These are phyloP conservation scores for Phytophthora fragariaefolia DNA, from an alignment of 352 stramenopile genomes.

Conservation along the genomic window DNA sequence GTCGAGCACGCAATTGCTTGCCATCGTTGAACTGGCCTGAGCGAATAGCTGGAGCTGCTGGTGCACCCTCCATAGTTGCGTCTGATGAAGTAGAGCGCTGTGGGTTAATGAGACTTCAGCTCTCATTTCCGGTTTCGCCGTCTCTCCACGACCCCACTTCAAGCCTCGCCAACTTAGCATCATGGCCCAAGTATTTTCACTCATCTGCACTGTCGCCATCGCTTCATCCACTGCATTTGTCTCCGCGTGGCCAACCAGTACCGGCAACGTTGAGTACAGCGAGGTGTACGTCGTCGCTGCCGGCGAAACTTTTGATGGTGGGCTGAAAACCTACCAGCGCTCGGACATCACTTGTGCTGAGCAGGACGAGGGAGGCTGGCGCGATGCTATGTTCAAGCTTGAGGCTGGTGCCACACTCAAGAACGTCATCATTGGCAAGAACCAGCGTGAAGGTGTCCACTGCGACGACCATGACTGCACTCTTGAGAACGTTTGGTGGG, in stretches of 20 bases:
- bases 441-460: conserved; percentile 45
- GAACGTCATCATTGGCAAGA: conserved; percentile 51
- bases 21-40: conserved; percentile 15
- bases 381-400: conserved; percentile 40
- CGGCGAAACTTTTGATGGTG: conserved; percentile 38
- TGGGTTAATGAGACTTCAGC: neutral
- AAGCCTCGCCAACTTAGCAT: conserved; percentile 1
- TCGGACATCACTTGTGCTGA: conserved; percentile 42
- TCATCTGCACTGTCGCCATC: conserved; percentile 11
- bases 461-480: conserved; percentile 43
- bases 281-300: conserved; percentile 40
- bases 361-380: conserved; percentile 35
- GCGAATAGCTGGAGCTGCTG: conserved; percentile 24
- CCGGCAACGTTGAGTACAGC: conserved; percentile 37
- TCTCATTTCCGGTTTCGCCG: conserved; percentile 31
- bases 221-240: conserved; percentile 12
- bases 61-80: neutral
- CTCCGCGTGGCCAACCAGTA: conserved; percentile 37
- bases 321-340: conserved; percentile 51
- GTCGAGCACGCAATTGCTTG: conserved; percentile 5
- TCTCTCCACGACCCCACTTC: conserved; percentile 9
- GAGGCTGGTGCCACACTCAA: conserved; percentile 46
- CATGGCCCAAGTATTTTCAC: conserved; percentile 36
- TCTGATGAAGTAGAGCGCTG: neutral
- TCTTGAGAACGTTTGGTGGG: conserved; percentile 44